Percentiles rank a stretch among this genome's conserved stretches.
Conservation (phyloP, 768 basidiomycete species). For the Collybia mongolica region DNA sequence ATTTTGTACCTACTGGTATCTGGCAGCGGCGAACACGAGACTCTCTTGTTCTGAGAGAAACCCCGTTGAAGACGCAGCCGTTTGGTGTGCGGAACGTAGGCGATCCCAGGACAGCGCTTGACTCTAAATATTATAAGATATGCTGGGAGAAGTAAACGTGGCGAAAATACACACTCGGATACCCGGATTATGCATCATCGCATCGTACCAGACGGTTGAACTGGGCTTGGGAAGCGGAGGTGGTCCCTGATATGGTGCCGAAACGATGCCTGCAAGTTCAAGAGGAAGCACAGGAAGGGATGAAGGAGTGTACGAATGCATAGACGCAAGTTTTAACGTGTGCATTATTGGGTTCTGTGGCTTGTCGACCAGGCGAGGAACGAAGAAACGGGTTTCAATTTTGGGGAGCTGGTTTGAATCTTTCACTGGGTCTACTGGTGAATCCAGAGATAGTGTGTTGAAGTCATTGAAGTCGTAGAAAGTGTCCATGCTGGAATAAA, state of each 20-base stretch:
- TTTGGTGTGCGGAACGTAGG: slow-evolving; percentile 33
- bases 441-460: too few species aligned
- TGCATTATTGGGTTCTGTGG: slow-evolving; percentile 82
- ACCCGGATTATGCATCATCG: slow-evolving; percentile 19
- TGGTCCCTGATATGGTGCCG: slow-evolving; percentile 5
- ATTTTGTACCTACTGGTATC: slow-evolving; percentile 43
- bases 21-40: slow-evolving; percentile 51
- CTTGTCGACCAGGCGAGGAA: slow-evolving; percentile 65
- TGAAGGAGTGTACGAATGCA: slow-evolving; percentile 9
- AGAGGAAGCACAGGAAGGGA: slow-evolving; percentile 21
- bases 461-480: too few species aligned
- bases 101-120: slow-evolving; percentile 65
- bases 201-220: slow-evolving; percentile 18
- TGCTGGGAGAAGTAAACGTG: not conserved
- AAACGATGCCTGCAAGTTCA: slow-evolving; percentile 29
- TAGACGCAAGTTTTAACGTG: slow-evolving; percentile 34
- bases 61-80: slow-evolving; percentile 36
- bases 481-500: too few species aligned
- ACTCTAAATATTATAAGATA: slow-evolving; percentile 30
- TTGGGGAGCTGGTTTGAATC: too few species aligned
- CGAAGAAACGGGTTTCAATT: slow-evolving; percentile 39
- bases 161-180: slow-evolving; percentile 14
- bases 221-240: not conserved
- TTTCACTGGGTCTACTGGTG: too few species aligned
- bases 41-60: slow-evolving; percentile 71